phyloP scores from a whole-genome alignment of 495 filamentous ascomycete species.

The Chaetomium tenue region DNA sequence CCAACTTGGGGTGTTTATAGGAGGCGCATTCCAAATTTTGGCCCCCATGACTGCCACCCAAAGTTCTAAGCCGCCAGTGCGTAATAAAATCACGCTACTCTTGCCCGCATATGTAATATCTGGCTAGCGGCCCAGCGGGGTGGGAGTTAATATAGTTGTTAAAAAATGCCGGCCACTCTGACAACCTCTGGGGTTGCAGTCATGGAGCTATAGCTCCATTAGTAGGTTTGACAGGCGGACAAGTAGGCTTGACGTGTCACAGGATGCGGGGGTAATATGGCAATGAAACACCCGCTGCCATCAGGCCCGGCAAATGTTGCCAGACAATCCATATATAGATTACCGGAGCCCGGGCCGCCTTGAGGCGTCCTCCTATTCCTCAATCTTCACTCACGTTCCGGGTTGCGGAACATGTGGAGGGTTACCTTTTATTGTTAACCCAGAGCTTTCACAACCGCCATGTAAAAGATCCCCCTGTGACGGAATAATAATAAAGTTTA shows the following conservation, averaged over 20 bases:
- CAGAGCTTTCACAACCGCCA: too few species aligned
- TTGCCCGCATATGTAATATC: neutral
- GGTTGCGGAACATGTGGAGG: too few species aligned
- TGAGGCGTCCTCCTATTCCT: too few species aligned
- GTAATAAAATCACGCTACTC: neutral
- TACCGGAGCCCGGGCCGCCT: too few species aligned
- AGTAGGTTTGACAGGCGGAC: neutral
- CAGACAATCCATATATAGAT: neutral
- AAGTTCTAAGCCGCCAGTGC: neutral
- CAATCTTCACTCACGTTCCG: too few species aligned
- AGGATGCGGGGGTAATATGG: neutral
- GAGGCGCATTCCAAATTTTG: too few species aligned
- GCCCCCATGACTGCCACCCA: neutral
- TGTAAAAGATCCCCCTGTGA: too few species aligned
- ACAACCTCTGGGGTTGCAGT: neutral
- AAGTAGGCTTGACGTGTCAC: neutral
- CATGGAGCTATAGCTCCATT: neutral
- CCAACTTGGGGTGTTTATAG: too few species aligned
- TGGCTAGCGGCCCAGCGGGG: neutral
- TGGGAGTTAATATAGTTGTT: neutral
- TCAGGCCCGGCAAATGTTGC: neutral
- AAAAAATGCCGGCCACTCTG: neutral
- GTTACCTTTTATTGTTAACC: too few species aligned
- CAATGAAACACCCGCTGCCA: neutral
- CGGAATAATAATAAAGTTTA: too few species aligned